These are phyloP conservation scores for Heterobasidion irregulare DNA, from an alignment of 1,284 basidiomycete genomes.

Conservation along the genomic window DNA sequence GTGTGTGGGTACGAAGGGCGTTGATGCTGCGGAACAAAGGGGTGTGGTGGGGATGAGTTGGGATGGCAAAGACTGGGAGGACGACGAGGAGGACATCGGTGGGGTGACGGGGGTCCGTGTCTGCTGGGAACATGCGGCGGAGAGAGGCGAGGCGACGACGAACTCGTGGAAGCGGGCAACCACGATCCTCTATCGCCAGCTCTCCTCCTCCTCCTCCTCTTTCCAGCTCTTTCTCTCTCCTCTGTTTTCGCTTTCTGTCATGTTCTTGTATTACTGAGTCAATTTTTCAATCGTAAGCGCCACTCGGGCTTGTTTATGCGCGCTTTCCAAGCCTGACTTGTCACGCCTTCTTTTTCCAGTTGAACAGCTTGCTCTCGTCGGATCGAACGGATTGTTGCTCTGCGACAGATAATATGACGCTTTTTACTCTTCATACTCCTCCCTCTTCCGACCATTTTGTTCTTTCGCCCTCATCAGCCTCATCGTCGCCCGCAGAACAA, in stretches of 20 bases:
- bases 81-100: too few relatives aligned
- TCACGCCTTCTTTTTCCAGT: slow-evolving; percentile 4
- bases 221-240: neutral
- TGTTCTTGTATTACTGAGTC: slow-evolving; percentile 8
- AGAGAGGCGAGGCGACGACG: neutral
- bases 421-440: slow-evolving; percentile 3
- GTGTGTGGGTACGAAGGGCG: too few relatives aligned
- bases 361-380: slow-evolving; percentile 6
- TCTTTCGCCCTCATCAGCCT: slow-evolving; percentile 4
- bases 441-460: slow-evolving; percentile 1
- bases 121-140: neutral
- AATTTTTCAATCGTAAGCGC: neutral
- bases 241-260: slow-evolving; percentile 3
- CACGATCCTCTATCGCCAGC: neutral
- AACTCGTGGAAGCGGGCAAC: slow-evolving; percentile 2
- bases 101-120: neutral
- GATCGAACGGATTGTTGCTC: slow-evolving; percentile 10
- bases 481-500: neutral
- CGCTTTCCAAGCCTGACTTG: neutral
- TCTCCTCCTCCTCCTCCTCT: neutral
- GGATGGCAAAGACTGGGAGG: neutral
- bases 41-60: neutral
- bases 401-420: slow-evolving; percentile 7
- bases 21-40: neutral
- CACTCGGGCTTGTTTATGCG: neutral